Evolutionary conservation across 768 basidiomycete species (phyloP).

Genomic region (Hypsizygus marmoreus): DNA sequence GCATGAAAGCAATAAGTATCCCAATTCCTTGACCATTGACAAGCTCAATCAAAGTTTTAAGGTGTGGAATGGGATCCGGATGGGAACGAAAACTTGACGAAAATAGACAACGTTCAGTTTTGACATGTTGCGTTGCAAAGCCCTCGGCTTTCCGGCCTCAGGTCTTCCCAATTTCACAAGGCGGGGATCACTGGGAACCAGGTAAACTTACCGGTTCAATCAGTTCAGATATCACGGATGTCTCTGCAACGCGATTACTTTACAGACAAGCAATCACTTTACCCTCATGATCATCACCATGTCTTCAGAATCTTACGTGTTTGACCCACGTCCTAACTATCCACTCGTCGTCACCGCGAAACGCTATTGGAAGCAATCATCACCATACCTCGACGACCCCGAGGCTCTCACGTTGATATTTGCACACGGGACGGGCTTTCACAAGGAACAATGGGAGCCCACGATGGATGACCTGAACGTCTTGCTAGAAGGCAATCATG

Average conservation of each 20-base stretch:
- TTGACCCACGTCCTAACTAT: slow-evolving; percentile 55
- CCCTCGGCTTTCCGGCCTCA: too few relatives aligned
- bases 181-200: too few relatives aligned
- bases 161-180: too few relatives aligned
- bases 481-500: slow-evolving; percentile 20
- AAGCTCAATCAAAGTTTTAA: too few relatives aligned
- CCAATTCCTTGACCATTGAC: too few relatives aligned
- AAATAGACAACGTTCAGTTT: too few relatives aligned
- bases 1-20: too few relatives aligned
- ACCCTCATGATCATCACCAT: slow-evolving; percentile 8
- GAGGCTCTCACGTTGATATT: slow-evolving; percentile 50
- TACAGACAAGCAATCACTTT: background rate
- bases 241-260: background rate
- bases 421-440: slow-evolving; percentile 55
- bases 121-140: too few relatives aligned
- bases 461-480: slow-evolving; percentile 47
- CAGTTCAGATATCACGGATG: too few relatives aligned
- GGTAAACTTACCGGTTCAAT: too few relatives aligned
- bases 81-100: too few relatives aligned
- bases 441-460: slow-evolving; percentile 65
- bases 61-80: too few relatives aligned
- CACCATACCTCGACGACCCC: slow-evolving; percentile 32
- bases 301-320: slow-evolving; percentile 36
- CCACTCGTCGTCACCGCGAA: slow-evolving; percentile 51
- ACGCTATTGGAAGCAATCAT: slow-evolving; percentile 46